A percentile compares a stretch with the other conserved stretches of the same genome.
Conservation (phyloP, 331 rosid genomes). For the Quercus lobata region DNA sequence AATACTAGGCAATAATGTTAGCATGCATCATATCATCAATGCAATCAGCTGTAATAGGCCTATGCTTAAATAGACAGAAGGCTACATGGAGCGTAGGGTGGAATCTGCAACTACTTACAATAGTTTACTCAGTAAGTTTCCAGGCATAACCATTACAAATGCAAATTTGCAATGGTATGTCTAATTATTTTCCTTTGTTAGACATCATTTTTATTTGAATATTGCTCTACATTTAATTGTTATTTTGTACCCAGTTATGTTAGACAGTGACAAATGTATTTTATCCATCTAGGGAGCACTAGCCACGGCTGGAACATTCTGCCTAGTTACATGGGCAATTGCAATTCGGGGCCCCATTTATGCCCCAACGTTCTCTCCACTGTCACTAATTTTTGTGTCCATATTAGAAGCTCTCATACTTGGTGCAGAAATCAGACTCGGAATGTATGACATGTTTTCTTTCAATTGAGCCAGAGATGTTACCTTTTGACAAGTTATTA, state of each 20-base stretch:
- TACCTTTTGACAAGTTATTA: neutral
- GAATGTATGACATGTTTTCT: slow-evolving; percentile 34
- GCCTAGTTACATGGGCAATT: slow-evolving; percentile 55
- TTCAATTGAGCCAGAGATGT: neutral
- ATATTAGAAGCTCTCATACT: slow-evolving; percentile 46
- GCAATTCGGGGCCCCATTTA: slow-evolving; percentile 48
- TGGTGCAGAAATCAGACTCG: slow-evolving; percentile 43
- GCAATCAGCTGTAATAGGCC: slow-evolving; percentile 42
- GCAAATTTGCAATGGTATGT: no score
- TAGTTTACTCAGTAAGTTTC: slow-evolving; percentile 52
- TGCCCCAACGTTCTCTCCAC: slow-evolving; percentile 69
- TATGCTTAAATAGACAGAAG: slow-evolving; percentile 31
- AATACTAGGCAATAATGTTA: slow-evolving; percentile 50
- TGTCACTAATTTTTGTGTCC: slow-evolving; percentile 57
- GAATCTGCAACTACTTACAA: slow-evolving; percentile 58
- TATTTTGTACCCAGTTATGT: neutral
- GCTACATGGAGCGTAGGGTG: slow-evolving; percentile 51
- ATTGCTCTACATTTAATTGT: neutral
- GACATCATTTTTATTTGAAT: no score
- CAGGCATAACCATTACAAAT: no score
- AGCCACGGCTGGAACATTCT: slow-evolving; percentile 52
- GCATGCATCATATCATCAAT: slow-evolving; percentile 50
- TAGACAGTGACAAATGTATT: neutral
- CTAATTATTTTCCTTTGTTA: no score
- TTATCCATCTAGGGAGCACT: slow-evolving; percentile 41